Evolutionary conservation across 2,329 filamentous ascomycete species (phyloP).

Genomic region (Penicillium sclerotiorum): DNA sequence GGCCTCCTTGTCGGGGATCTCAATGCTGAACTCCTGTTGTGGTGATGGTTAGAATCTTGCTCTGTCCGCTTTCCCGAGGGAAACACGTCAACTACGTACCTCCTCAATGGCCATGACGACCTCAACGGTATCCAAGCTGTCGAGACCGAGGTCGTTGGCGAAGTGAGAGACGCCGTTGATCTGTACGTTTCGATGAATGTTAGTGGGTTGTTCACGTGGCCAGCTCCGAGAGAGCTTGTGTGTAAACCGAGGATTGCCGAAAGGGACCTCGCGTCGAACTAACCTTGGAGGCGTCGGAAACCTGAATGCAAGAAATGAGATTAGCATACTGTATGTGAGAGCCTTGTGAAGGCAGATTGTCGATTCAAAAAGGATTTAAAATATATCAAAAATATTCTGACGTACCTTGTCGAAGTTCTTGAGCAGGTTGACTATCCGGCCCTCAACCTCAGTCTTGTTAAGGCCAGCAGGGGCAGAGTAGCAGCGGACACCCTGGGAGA

Average conservation of each 20-base stretch:
- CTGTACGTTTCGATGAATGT: constrained; percentile 54
- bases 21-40: constrained; percentile 77
- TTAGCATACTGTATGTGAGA: too few species aligned
- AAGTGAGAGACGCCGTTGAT: constrained; percentile 86
- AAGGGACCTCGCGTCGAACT: constrained; percentile 21
- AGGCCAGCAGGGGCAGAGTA: constrained; percentile 84
- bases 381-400: too few species aligned
- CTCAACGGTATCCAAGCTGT: constrained; percentile 97
- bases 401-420: constrained; percentile 96
- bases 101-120: constrained; percentile 99
- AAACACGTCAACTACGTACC: constrained; percentile 52
- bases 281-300: constrained; percentile 45
- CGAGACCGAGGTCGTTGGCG: constrained; percentile 92
- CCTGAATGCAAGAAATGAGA: constrained; percentile 24
- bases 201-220: constrained; percentile 21
- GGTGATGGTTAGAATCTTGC: constrained; percentile 15
- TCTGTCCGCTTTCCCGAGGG: constrained; percentile 9
- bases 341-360: too few species aligned
- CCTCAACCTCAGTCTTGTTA: constrained; percentile 81
- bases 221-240: neutral
- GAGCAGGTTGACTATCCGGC: constrained; percentile 87
- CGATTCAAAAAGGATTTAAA: too few species aligned
- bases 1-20: constrained; percentile 97
- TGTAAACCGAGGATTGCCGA: constrained; percentile 1
- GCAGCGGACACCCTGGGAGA: constrained; percentile 72